Conservation (phyloP, 306 rosid species). For the Canavalia gladiata region DNA sequence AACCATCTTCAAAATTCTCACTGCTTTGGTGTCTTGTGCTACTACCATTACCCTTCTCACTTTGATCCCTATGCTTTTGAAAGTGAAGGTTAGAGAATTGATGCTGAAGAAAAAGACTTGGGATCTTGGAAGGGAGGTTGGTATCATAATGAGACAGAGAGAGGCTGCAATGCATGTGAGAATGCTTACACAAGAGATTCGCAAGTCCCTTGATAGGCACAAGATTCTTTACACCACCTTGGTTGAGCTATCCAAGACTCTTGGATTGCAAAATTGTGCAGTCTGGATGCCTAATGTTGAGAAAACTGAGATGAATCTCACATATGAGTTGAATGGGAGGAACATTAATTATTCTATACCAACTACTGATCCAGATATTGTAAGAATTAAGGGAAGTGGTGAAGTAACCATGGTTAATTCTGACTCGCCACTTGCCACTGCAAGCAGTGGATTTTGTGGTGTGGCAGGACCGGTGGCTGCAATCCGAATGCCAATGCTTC, state of each 20-base stretch:
- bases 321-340: conserved; percentile 74
- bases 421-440: conserved; percentile 67
- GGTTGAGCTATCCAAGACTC: conserved; percentile 75
- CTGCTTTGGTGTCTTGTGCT: conserved; percentile 88
- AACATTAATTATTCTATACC: conserved; percentile 58
- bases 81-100: conserved; percentile 88
- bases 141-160: conserved; percentile 71
- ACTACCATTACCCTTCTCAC: conserved; percentile 83
- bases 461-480: conserved; percentile 86
- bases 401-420: conserved; percentile 59
- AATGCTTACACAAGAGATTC: conserved; percentile 96
- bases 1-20: conserved; percentile 79
- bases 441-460: conserved; percentile 63
- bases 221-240: conserved; percentile 80
- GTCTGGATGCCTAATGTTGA: conserved; percentile 93
- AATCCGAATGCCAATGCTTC: conserved; percentile 95
- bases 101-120: conserved; percentile 86
- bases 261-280: conserved; percentile 89
- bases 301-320: conserved; percentile 76
- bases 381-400: conserved; percentile 62
- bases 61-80: conserved; percentile 84
- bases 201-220: conserved; percentile 84
- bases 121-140: conserved; percentile 90
- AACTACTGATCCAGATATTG: conserved; percentile 67
- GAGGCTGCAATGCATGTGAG: conserved; percentile 83